These are phyloP conservation scores for Borealophlyctis nickersoniae DNA, from an alignment of 192 early-diverging fungal species.

Conservation along the genomic window DNA sequence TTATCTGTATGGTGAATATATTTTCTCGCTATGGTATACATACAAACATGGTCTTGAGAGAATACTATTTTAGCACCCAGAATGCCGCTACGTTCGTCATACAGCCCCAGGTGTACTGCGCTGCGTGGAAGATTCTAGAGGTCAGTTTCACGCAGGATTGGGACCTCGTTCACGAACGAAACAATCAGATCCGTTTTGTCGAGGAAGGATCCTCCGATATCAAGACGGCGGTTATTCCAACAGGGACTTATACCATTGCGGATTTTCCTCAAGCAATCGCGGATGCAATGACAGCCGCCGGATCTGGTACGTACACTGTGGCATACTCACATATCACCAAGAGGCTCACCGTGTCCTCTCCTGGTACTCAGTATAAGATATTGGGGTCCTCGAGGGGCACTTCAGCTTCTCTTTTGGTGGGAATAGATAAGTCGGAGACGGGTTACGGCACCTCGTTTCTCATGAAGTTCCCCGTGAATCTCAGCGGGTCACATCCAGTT, in stretches of 20 bases:
- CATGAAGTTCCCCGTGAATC: constrained; percentile 10
- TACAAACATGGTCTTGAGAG: too few species aligned
- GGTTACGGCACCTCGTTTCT: constrained; percentile 1
- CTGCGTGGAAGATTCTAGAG: constrained; percentile 8
- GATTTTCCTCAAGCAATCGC: constrained; percentile 21
- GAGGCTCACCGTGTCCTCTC: constrained; percentile 3
- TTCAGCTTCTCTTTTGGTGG: constrained; percentile 12
- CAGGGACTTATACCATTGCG: constrained; percentile 12
- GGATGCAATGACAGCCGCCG: neutral
- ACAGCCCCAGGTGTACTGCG: too few species aligned
- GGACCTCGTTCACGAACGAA: constrained; percentile 8
- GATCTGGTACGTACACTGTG: constrained; percentile 1
- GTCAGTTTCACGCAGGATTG: constrained; percentile 20
- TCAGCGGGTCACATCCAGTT: constrained; percentile 12
- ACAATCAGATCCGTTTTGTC: constrained; percentile 17
- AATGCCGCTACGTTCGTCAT: too few species aligned
- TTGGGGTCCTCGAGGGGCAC: constrained; percentile 6
- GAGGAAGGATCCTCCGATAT: constrained; percentile 16
- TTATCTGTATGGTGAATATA: too few species aligned
- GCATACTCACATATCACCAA: constrained; percentile 1
- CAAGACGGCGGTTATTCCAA: constrained; percentile 13
- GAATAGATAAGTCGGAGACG: neutral
- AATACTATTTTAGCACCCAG: too few species aligned
- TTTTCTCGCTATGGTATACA: too few species aligned
- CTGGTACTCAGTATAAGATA: constrained; percentile 18